A percentile compares a stretch with the other conserved stretches of the same genome.
Evolutionary conservation across 176 grass and related monocot genomes (phyloP).

Genomic region (Paspalum vaginatum): DNA sequence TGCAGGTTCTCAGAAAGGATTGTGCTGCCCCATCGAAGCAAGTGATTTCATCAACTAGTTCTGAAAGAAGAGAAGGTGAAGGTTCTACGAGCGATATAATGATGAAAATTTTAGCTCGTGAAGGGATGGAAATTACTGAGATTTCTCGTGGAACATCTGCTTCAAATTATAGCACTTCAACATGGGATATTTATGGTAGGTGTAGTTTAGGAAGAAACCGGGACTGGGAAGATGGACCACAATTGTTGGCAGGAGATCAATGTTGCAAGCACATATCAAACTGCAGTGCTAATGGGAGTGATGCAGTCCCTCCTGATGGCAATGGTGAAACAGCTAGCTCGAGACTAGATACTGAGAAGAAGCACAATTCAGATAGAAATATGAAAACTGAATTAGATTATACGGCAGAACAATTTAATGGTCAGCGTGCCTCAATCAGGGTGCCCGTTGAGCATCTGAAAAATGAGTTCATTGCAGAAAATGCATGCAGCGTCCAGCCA

Average conservation of each 20-base stretch:
- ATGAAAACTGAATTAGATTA: constrained; percentile 16
- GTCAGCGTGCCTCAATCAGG: neutral
- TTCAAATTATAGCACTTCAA: constrained; percentile 19
- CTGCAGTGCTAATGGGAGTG: neutral
- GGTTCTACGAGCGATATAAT: constrained; percentile 12
- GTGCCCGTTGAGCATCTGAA: constrained; percentile 8
- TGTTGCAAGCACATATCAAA: neutral
- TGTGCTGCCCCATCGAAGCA: constrained; percentile 3
- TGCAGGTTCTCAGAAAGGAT: constrained; percentile 42
- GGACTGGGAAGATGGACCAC: constrained; percentile 12
- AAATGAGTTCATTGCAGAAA: neutral
- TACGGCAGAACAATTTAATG: neutral
- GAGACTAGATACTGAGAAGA: constrained; percentile 7
- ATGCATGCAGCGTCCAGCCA: neutral
- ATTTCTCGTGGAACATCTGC: constrained; percentile 17
- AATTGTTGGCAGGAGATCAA: neutral
- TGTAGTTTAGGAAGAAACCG: neutral
- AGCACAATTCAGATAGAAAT: neutral
- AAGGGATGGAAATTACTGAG: neutral
- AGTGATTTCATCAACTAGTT: constrained; percentile 17
- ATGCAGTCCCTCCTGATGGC: neutral
- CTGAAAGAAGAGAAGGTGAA: constrained; percentile 18
- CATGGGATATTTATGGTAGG: neutral
- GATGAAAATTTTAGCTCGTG: neutral
- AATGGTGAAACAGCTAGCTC: constrained; percentile 3